These are phyloP conservation scores for Pontederia paniculata DNA, from an alignment of 176 grass and related monocot genomes.

Conservation along the genomic window DNA sequence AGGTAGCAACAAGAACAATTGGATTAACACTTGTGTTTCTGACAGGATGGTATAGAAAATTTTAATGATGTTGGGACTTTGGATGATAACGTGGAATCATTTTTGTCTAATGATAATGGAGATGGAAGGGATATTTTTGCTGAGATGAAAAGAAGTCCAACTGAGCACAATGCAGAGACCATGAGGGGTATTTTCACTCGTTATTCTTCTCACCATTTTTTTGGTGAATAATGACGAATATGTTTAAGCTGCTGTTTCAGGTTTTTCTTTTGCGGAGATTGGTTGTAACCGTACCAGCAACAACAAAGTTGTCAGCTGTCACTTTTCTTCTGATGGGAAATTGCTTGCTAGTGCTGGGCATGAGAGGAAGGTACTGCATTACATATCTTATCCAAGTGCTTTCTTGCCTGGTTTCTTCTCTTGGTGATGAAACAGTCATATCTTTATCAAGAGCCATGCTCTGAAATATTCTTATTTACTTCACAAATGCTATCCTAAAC, in stretches of 20 bases:
- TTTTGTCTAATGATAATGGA: conserved; percentile 85
- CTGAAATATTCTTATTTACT: too few species aligned
- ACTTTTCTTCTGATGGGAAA: conserved; percentile 65
- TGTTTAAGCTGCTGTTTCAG: conserved; percentile 21
- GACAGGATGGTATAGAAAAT: conserved; percentile 84
- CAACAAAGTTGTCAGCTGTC: conserved; percentile 57
- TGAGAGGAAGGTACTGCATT: conserved; percentile 59
- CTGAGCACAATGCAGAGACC: conserved; percentile 65
- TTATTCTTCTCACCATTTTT: conserved; percentile 1
- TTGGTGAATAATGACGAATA: conserved; percentile 5
- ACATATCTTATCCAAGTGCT: not conserved
- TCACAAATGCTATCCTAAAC: too few species aligned
- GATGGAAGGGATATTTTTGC: conserved; percentile 89
- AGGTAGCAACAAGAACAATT: conserved; percentile 10
- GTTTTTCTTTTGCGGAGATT: conserved; percentile 52
- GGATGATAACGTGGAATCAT: conserved; percentile 97
- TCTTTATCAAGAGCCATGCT: too few species aligned
- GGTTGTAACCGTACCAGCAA: conserved; percentile 47
- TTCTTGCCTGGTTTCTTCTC: not conserved
- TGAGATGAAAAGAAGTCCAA: conserved; percentile 49
- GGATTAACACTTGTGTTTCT: conserved; percentile 9
- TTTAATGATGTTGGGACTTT: conserved; percentile 89
- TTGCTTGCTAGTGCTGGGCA: conserved; percentile 66
- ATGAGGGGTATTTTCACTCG: conserved; percentile 43
- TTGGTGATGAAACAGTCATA: too few species aligned